Evolutionary conservation across 225 moss, liverwort and hornwort species (phyloP), one percentile per base, ranked within the genome.

Genomic region (Polytrichum formosum): DNA sequence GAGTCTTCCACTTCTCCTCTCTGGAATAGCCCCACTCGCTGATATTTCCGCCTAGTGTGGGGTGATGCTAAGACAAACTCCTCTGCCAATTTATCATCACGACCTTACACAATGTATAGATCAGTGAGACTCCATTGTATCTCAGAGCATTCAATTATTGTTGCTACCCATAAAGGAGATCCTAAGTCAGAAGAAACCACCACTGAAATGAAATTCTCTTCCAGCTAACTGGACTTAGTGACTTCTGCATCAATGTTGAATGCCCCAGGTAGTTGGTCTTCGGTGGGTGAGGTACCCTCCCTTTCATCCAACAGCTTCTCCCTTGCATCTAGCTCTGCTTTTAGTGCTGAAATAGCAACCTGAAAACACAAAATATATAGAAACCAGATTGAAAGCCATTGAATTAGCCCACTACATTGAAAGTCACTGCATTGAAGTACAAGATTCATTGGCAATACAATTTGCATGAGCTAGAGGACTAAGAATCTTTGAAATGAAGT

Each of bases 311-410:
- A 64, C 31, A 56, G 26, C 28, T 67, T 74, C 65, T 78, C 69
- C 69, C 70, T 80, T 6, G 66, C 73, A 70, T 71, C 75, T 20
- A 76, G 67, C 65, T 76, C 78, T 73, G 67, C 69, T 78, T 78
- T 80, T 6, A 70, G 66, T 53, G 74, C 75, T 20, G 76, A 55
- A 53, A 85, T 35, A 61, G 71, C 70, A 27, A 72, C 78, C 82
- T 89, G 82, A 33, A 74, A 35, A 67, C 28, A 26, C 21, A 58
- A 58, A 58, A 58, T 1, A 58, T 58, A 58, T 58, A 16, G 16
- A 46, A 16, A 46, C 37, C 37, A 37, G 37, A 10, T 2, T 10
- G 37, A 37, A 37, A 37, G 37, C 37, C 37, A 37, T 37, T 37
- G 37, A 37, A 37, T 37, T 37, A 37, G 37, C 9, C 37, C 37